Evolutionary conservation across 2,329 filamentous ascomycete species (phyloP).

Genomic region (Myotisia sp.): DNA sequence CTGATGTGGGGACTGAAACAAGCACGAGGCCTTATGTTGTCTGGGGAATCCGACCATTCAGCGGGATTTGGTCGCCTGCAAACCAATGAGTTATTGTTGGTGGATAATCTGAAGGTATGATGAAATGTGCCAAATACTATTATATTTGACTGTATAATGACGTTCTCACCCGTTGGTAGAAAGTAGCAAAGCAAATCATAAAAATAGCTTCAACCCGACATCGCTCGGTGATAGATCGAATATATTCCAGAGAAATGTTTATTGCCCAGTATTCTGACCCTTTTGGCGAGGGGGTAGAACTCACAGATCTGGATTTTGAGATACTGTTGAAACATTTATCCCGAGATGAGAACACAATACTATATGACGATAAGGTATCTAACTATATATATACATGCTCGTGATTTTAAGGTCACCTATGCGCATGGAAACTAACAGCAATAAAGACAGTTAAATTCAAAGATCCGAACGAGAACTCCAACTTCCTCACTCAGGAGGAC

Average conservation of each 20-base stretch:
- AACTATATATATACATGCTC: slow-evolving; percentile 5
- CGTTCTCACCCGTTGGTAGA: slow-evolving; percentile 17
- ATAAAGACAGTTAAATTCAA: slow-evolving; percentile 60
- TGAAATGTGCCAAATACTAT: not conserved
- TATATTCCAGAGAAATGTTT: slow-evolving; percentile 55
- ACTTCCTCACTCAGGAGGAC: slow-evolving; percentile 61
- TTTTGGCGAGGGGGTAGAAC: slow-evolving; percentile 33
- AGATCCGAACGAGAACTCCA: slow-evolving; percentile 32
- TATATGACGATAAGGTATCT: slow-evolving; percentile 34
- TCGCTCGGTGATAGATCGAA: slow-evolving; percentile 46
- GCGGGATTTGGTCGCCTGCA: slow-evolving; percentile 24
- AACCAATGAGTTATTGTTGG: slow-evolving; percentile 32
- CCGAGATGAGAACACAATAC: slow-evolving; percentile 46
- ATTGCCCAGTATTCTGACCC: slow-evolving; percentile 41
- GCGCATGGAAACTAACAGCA: slow-evolving; percentile 22
- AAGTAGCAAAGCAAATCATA: slow-evolving; percentile 41
- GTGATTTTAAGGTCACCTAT: slow-evolving; percentile 12
- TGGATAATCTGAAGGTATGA: slow-evolving; percentile 44
- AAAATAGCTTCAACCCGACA: slow-evolving; percentile 31
- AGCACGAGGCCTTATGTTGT: slow-evolving; percentile 44
- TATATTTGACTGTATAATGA: not conserved
- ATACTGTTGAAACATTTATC: slow-evolving; percentile 56
- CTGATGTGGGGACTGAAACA: slow-evolving; percentile 62
- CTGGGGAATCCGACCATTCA: slow-evolving; percentile 25
- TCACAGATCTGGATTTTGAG: slow-evolving; percentile 53